phyloP scores from a whole-genome alignment of 1,139 yeast species.

The Pichia inconspicua region DNA sequence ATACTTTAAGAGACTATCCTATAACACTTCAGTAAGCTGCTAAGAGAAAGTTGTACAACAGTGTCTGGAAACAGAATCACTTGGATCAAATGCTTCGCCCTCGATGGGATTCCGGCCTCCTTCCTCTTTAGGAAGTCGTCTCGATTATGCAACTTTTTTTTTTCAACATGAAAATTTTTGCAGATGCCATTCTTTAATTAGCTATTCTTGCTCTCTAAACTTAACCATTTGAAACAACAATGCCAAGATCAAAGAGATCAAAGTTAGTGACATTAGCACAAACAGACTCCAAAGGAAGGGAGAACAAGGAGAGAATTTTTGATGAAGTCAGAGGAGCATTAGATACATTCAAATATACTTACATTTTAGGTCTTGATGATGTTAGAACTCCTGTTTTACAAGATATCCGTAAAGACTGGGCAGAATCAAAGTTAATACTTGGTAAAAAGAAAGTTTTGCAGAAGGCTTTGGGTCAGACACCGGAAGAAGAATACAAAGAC shows the following conservation, averaged over 20 bases:
- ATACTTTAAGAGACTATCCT: too few species aligned
- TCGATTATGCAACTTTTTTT: not conserved
- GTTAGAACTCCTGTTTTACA: constrained; percentile 95
- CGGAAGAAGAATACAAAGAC: constrained; percentile 86
- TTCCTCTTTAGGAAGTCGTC: not conserved
- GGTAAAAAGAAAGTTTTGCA: constrained; percentile 92
- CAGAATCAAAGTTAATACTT: constrained; percentile 75
- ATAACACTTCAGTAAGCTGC: too few species aligned
- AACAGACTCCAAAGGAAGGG: constrained; percentile 92
- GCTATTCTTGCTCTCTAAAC: not conserved
- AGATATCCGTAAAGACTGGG: constrained; percentile 88
- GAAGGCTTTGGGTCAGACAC: constrained; percentile 81
- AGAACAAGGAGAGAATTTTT: constrained; percentile 82
- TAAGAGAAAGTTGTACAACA: too few species aligned
- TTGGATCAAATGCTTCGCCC: not conserved
- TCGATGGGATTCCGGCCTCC: not conserved
- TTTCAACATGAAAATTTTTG: not conserved
- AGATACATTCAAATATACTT: constrained; percentile 68
- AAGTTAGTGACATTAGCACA: constrained; percentile 92
- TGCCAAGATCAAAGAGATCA: constrained; percentile 96
- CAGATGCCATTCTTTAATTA: not conserved
- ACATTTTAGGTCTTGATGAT: constrained; percentile 83
- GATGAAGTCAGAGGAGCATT: constrained; percentile 81
- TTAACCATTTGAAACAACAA: not conserved
- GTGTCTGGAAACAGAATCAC: not conserved